Percentiles rank a stretch among this genome's conserved stretches.
These are phyloP conservation scores for Trypanosoma scelopori DNA, from an alignment of 208 protist genomes.

Conservation along the genomic window DNA sequence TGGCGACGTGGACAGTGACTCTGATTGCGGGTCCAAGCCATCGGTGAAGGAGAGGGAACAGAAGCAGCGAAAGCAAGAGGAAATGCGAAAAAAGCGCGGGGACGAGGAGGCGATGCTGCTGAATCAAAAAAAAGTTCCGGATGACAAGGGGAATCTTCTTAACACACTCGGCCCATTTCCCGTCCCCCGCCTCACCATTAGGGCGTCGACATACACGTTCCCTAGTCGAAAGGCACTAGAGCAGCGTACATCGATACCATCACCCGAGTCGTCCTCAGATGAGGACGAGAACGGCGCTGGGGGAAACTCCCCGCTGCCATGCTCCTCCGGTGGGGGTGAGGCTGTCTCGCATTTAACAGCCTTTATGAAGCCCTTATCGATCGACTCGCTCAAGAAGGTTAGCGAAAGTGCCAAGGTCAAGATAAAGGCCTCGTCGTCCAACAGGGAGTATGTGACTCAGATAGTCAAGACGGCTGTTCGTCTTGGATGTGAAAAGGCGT, in stretches of 20 bases:
- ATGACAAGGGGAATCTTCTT: conserved; percentile 78
- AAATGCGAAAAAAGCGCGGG: conserved; percentile 64
- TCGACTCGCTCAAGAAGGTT: conserved; percentile 90
- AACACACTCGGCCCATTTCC: conserved; percentile 77
- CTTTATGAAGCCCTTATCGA: conserved; percentile 80
- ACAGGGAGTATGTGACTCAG: conserved; percentile 79
- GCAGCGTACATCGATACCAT: conserved; percentile 72
- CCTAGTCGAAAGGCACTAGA: conserved; percentile 82
- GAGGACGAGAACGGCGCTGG: conserved; percentile 53
- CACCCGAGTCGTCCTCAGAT: conserved; percentile 55
- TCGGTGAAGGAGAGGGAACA: conserved; percentile 53
- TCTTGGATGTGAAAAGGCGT: conserved; percentile 87
- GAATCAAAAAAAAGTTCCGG: conserved; percentile 80
- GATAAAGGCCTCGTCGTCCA: conserved; percentile 63
- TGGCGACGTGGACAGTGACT: conserved; percentile 53
- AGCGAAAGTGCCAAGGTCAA: conserved; percentile 90
- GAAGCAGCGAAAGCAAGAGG: conserved; percentile 71
- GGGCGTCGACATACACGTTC: conserved; percentile 66
- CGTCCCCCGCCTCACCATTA: conserved; percentile 71
- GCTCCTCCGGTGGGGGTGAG: conserved; percentile 53
- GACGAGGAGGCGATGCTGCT: conserved; percentile 89
- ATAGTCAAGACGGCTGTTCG: conserved; percentile 86
- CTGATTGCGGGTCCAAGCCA: conserved; percentile 55
- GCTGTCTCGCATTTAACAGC: conserved; percentile 76
- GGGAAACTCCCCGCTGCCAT: conserved; percentile 21